Base-by-base conservation (phyloP, 139 green algal genomes). In the Coelastrella sp. region DNA sequence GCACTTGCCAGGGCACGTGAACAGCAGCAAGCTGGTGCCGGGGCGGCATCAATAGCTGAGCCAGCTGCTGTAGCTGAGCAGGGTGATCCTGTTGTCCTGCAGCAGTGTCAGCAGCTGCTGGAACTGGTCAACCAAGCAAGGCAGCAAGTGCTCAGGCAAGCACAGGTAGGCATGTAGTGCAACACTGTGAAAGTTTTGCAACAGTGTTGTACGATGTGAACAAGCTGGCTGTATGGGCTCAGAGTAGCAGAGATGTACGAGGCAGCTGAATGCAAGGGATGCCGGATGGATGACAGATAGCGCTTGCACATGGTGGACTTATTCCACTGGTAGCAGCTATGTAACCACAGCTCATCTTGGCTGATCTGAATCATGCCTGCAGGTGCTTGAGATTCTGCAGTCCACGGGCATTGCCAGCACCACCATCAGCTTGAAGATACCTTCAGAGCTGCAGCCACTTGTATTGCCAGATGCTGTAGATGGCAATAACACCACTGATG, bases 381-480 rank as follows among this genome's bases (percentile, higher is more conserved):
- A 91, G 66, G 85, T 92, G 6, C 71, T 94, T 32, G 60, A 87
- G 14, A 78, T 89, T 20, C 23, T 90, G 85, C 73, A 84, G 22
- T 84, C 74, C 19, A 65, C 56, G 4, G 20, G 58, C 3, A 0
- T 90, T 14, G 23, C 58, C 20, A 20, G 7, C 58, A 76, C 10
- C 5, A 11, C 58, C 56, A 56, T 90, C 60, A 61, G 19, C 22
- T 5, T 84, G 0, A 75, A 17, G 17, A 20, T 90, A 8, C 5
- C 16, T 5, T 77, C 64, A 5, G 7, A n/a, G 11, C 22, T 83
- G 74, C n/a, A 73, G 68, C 74, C 57, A n/a, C 3, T 75, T 23
- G 73, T 65, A 65, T 17, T 78, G 71, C 16, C 56, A 73, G 32
- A 22, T 16, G 5, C 4, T 59, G 61, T 23, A 59, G 60, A 56